These are phyloP conservation scores for Colletotrichum liaoningense DNA, from an alignment of 2,329 filamentous ascomycete genomes.

Conservation along the genomic window DNA sequence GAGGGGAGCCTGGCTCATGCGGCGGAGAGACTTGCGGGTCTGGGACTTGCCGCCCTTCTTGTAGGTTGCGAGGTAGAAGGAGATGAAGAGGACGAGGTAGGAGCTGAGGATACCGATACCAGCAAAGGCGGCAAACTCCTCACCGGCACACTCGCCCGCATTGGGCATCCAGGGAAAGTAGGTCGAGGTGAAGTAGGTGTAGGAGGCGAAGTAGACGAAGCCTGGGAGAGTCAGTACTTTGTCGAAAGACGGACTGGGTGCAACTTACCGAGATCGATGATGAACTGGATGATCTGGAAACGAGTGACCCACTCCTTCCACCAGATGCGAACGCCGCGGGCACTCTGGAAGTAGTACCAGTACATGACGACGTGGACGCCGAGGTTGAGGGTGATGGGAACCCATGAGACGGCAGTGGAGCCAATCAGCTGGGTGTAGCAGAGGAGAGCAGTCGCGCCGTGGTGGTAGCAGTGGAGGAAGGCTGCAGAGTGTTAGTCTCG, in stretches of 20 bases:
- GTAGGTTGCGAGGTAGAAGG: slow-evolving; percentile 98
- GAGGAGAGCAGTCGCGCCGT: slow-evolving; percentile 94
- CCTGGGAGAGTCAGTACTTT: slow-evolving; percentile 60
- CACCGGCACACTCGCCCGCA: slow-evolving; percentile 86
- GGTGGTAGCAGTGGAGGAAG: slow-evolving; percentile 99
- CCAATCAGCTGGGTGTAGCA: slow-evolving; percentile 98
- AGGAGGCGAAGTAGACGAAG: slow-evolving; percentile 99
- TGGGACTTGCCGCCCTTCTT: slow-evolving; percentile 84
- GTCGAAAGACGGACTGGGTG: not conserved
- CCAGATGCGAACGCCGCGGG: slow-evolving; percentile 94
- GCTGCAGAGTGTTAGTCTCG: slow-evolving; percentile 59
- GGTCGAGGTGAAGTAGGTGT: slow-evolving; percentile 94
- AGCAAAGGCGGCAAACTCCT: slow-evolving; percentile 95
- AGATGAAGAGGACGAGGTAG: slow-evolving; percentile 98
- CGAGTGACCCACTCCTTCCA: slow-evolving; percentile 99
- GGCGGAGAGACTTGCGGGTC: slow-evolving; percentile 80
- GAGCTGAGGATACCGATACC: slow-evolving; percentile 93
- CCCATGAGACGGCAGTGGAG: slow-evolving; percentile 93
- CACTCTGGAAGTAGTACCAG: slow-evolving; percentile 99
- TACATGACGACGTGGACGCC: slow-evolving; percentile 98
- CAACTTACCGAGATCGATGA: slow-evolving; percentile 90
- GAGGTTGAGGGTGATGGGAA: slow-evolving; percentile 91
- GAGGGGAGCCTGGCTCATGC: slow-evolving; percentile 74
- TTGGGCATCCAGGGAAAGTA: slow-evolving; percentile 91
- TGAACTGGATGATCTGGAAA: slow-evolving; percentile 96